Evolutionary conservation across 805 yeast genomes (phyloP).

Genomic region (Saccharomyces eubayanus): DNA sequence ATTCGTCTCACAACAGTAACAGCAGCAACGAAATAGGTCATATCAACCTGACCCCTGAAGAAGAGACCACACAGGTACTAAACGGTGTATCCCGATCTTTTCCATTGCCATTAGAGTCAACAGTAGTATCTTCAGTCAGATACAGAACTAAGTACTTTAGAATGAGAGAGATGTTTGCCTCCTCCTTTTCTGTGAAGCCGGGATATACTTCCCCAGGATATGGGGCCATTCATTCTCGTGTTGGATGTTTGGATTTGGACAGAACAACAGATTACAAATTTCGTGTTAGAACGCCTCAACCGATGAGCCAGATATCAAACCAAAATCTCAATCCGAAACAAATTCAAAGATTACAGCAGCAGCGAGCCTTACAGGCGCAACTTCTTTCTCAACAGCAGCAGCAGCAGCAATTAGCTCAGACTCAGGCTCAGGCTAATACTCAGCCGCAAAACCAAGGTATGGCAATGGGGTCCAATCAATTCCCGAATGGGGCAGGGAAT

Average conservation of each 20-base stretch:
- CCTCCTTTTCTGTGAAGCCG: constrained; percentile 40
- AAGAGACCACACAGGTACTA: constrained; percentile 84
- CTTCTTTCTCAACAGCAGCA: constrained; percentile 21
- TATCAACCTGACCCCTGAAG: constrained; percentile 61
- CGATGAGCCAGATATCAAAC: constrained; percentile 17
- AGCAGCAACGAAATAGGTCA: background rate
- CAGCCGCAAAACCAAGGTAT: background rate
- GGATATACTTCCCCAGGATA: constrained; percentile 51
- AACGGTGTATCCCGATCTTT: constrained; percentile 77
- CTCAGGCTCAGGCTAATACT: constrained; percentile 2
- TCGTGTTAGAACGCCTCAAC: constrained; percentile 44
- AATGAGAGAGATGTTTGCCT: constrained; percentile 90
- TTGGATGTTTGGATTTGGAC: constrained; percentile 71
- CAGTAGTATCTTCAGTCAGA: constrained; percentile 60
- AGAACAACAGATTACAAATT: constrained; percentile 57
- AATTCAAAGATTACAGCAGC: constrained; percentile 20
- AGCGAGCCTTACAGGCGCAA: constrained; percentile 24
- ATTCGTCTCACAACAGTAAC: constrained; percentile 1
- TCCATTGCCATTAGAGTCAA: constrained; percentile 78
- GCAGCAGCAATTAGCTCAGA: constrained; percentile 6
- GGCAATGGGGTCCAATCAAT: background rate
- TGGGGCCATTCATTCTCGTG: constrained; percentile 43
- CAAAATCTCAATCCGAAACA: constrained; percentile 20
- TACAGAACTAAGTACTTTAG: constrained; percentile 67
- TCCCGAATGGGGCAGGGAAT: background rate